phyloP scores from a whole-genome alignment of 2,329 filamentous ascomycete genomes.

The Aurifilum marmelostoma region DNA sequence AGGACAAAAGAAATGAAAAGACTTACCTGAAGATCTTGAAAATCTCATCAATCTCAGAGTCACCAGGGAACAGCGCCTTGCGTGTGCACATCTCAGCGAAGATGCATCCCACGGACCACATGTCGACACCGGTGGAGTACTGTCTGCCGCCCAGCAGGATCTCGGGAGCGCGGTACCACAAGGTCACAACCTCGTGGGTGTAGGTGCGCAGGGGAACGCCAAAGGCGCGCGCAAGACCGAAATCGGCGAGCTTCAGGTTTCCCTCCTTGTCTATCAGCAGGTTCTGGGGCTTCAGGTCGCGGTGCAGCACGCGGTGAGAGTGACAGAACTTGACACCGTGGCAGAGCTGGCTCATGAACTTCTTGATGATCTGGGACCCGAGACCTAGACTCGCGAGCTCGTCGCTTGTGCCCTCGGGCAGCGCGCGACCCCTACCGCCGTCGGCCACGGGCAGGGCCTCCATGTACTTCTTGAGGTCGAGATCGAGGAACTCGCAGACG shows the following conservation, averaged over 20 bases:
- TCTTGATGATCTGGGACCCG: constrained; percentile 82
- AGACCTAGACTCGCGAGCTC: constrained; percentile 69
- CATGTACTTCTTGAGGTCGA: constrained; percentile 94
- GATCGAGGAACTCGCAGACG: constrained; percentile 84
- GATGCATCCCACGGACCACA: constrained; percentile 91
- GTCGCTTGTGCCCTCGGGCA: constrained; percentile 72
- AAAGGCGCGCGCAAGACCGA: constrained; percentile 85
- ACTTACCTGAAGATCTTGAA: constrained; percentile 88
- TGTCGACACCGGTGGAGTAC: constrained; percentile 91
- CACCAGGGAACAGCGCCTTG: constrained; percentile 85
- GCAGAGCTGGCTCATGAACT: constrained; percentile 86
- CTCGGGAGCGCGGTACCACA: constrained; percentile 88
- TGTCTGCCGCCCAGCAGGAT: constrained; percentile 85
- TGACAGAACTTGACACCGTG: constrained; percentile 84
- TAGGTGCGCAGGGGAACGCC: constrained; percentile 86
- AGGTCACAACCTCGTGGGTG: constrained; percentile 88
- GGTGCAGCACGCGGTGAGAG: constrained; percentile 80
- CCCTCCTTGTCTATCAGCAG: constrained; percentile 82
- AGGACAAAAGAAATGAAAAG: not conserved
- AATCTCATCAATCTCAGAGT: constrained; percentile 91
- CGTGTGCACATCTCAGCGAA: constrained; percentile 93
- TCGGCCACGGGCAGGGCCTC: constrained; percentile 80
- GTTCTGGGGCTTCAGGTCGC: constrained; percentile 86
- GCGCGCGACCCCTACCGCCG: constrained; percentile 77
- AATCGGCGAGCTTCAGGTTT: constrained; percentile 85